Evolutionary conservation across 768 basidiomycete species (phyloP), one percentile per base, ranked within the genome.

Genomic region (Tubosaeta sp.): DNA sequence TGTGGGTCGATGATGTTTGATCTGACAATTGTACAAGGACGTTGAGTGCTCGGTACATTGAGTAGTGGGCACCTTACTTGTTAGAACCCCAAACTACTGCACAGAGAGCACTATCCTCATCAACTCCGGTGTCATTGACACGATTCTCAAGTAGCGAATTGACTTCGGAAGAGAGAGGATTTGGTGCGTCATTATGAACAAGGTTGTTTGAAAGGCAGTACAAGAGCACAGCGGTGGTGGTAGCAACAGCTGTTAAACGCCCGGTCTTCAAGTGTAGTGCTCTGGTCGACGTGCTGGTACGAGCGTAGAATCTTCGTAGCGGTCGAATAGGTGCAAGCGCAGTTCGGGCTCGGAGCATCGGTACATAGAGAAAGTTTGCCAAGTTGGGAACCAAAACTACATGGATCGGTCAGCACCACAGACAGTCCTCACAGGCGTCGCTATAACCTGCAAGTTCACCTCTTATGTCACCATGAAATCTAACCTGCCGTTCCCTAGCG

Each of bases 371-470:
- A 39, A 9, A 27, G 9, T 9, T 27, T 9, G 27, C 43, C 27
- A 21, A 21, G 31, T 18, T 35, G 50, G 53, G 51, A 52, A 8
- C 9, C 4, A 16, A 3, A 31, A 10, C 13, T 31, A 13, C 39
- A 69, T 69, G 67, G 67, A 69, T 41, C 59, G 64, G 4, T 63
- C 62, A 47, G 69, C 67, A 52, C 59, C 69, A 31, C 58, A 64
- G 51, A 81, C 76, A 24, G 73, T 89, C 40, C 72, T 76, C 25
- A 71, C 77, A 50, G 84, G 85, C 50, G 80, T 84, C 24, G 61
- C 79, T 54, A 67, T 78, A 70, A 81, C 84, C 83, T 90, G 87
- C 87, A 78, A 86, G 87, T 89, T 81, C 82, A 84, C 86, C 71
- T 59, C 58, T 52, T 52, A 41, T 52, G 32, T 24, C 27, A 39